phyloP scores from a whole-genome alignment of 768 basidiomycete genomes.

The Tremella mesenterica region DNA sequence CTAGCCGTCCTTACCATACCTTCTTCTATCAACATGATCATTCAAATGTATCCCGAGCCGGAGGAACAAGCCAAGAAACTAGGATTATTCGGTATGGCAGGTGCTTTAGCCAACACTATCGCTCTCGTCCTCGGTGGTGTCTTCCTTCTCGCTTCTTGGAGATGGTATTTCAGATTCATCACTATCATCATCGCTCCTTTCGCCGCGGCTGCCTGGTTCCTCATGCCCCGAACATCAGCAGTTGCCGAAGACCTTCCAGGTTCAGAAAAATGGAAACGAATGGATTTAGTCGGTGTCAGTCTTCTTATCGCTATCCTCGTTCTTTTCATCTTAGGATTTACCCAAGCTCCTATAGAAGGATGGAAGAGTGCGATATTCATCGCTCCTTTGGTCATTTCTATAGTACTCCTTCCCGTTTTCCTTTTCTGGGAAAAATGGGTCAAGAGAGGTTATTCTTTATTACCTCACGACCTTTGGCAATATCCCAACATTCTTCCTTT shows the following conservation, averaged over 20 bases:
- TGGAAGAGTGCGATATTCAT: constrained; percentile 36
- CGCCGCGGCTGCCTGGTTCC: constrained; percentile 31
- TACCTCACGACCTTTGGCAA: constrained; percentile 32
- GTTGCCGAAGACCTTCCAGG: constrained; percentile 33
- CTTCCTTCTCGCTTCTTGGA: constrained; percentile 36
- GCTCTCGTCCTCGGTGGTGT: constrained; percentile 38
- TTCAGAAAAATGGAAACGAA: constrained; percentile 31
- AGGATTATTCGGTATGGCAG: constrained; percentile 37
- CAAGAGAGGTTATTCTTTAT: constrained; percentile 28
- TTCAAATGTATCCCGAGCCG: constrained; percentile 36
- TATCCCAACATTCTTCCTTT: constrained; percentile 40
- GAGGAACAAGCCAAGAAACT: constrained; percentile 35
- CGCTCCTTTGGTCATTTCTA: constrained; percentile 35
- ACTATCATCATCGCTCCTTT: constrained; percentile 24
- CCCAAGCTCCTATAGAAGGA: constrained; percentile 32
- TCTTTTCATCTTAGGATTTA: constrained; percentile 40
- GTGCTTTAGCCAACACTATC: constrained; percentile 35
- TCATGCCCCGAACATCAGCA: constrained; percentile 33
- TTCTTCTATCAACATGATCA: constrained; percentile 33
- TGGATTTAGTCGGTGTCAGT: constrained; percentile 36
- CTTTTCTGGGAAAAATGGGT: constrained; percentile 31
- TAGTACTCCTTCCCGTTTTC: constrained; percentile 30
- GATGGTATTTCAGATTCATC: constrained; percentile 44
- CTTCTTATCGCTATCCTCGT: constrained; percentile 31
- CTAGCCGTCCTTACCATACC: constrained; percentile 39